Evolutionary conservation across 192 early-diverging fungal genomes (phyloP).

Genomic region (Coemansia brasiliensis): DNA sequence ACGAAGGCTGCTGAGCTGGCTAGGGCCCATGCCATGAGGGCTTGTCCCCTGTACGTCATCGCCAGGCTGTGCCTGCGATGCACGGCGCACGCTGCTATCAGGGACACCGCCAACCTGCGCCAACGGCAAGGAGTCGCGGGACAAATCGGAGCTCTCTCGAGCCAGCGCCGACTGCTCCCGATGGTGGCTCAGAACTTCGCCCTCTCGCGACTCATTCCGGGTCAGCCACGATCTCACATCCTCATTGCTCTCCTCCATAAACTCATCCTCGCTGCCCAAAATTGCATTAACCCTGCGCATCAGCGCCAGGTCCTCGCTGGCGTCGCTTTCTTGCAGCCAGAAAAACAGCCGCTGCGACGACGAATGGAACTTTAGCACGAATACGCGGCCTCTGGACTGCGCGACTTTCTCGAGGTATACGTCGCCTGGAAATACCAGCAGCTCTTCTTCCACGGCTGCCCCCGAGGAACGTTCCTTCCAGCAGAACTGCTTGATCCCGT

Average conservation of each 20-base stretch:
- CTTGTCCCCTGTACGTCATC: conserved; percentile 21
- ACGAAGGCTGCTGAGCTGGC: conserved; percentile 30
- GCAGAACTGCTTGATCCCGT: conserved; percentile 73
- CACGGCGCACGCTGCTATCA: conserved; percentile 16
- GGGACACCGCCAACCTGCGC: conserved; percentile 44
- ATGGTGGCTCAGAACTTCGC: conserved; percentile 31
- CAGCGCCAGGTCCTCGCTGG: conserved; percentile 61
- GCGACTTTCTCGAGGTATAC: conserved; percentile 62
- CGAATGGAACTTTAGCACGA: conserved; percentile 78
- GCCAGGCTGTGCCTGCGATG: conserved; percentile 19
- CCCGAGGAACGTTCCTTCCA: conserved; percentile 68
- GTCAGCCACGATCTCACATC: conserved; percentile 3
- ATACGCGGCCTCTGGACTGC: conserved; percentile 69
- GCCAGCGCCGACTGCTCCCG: conserved; percentile 42
- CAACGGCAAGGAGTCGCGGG: conserved; percentile 11
- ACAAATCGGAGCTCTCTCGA: conserved; percentile 19
- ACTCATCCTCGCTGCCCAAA: conserved; percentile 47
- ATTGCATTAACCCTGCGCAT: conserved; percentile 59
- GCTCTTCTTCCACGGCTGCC: conserved; percentile 51
- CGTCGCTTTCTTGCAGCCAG: conserved; percentile 77
- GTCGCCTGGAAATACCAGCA: conserved; percentile 79
- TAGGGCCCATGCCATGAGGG: conserved; percentile 6
- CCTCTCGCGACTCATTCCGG: conserved; percentile 19
- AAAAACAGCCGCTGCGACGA: conserved; percentile 78
- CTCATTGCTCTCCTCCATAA: neutral